Percentiles rank a stretch among this genome's conserved stretches.
phyloP scores from a whole-genome alignment of 164 flowering plant genomes.

The Kalanchoe fedtschenkoi region DNA sequence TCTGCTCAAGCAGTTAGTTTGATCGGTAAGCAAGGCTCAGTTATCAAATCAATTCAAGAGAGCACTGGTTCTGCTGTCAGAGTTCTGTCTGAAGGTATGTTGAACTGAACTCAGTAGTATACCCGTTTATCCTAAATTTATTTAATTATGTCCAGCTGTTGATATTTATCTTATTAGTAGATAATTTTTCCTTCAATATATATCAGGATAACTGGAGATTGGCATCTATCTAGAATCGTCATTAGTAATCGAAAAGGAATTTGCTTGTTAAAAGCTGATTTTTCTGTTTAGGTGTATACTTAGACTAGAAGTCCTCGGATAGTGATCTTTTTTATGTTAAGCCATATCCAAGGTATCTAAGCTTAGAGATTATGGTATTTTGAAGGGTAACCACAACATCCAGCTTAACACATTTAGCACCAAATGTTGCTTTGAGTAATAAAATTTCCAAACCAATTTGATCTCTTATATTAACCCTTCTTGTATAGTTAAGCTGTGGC shows the following conservation, averaged over 20 bases:
- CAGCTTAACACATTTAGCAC: background rate
- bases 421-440: background rate
- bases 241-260: too few relatives aligned
- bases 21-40: slow-evolving; percentile 89
- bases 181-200: background rate
- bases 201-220: too few relatives aligned
- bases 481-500: background rate
- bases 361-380: background rate
- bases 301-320: background rate
- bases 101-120: background rate
- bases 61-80: slow-evolving; percentile 61
- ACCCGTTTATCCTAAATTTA: background rate
- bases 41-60: slow-evolving; percentile 81
- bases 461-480: background rate
- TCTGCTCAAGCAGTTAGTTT: slow-evolving; percentile 74
- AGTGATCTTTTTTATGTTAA: background rate
- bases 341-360: background rate
- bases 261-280: background rate
- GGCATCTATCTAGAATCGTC: too few relatives aligned
- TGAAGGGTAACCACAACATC: background rate
- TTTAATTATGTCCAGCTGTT: background rate
- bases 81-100: slow-evolving; percentile 59
- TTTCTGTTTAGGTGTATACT: background rate
- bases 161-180: background rate
- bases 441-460: background rate